Evolutionary conservation across 352 stramenopile genomes (phyloP).

Genomic region (Pythium scleroteichum): DNA sequence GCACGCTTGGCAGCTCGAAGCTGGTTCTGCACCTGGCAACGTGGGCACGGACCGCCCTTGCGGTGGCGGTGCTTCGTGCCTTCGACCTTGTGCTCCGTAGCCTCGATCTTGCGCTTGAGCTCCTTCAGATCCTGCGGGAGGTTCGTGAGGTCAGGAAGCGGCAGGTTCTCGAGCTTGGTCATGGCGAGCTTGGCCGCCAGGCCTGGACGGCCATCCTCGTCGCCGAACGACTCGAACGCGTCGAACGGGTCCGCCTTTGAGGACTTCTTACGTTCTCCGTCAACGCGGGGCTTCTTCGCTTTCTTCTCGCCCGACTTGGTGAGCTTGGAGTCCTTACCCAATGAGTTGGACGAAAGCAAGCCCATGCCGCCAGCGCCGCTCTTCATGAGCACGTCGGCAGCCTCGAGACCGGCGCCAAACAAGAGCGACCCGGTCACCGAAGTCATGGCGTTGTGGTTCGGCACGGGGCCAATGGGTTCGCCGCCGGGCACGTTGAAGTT

Average conservation of each 20-base stretch:
- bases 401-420: constrained; percentile 19
- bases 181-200: constrained; percentile 20
- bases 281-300: constrained; percentile 22
- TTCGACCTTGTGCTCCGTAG: constrained; percentile 83
- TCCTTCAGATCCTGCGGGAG: constrained; percentile 79
- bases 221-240: constrained; percentile 21
- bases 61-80: constrained; percentile 86
- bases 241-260: constrained; percentile 18
- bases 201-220: constrained; percentile 15
- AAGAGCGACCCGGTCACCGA: constrained; percentile 13
- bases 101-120: constrained; percentile 85
- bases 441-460: constrained; percentile 4
- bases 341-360: constrained; percentile 2
- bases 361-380: constrained; percentile 3
- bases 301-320: constrained; percentile 27
- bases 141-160: constrained; percentile 72
- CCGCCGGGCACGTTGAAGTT: constrained; percentile 73
- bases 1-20: constrained; percentile 74
- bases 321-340: constrained; percentile 15
- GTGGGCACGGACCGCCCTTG: constrained; percentile 78
- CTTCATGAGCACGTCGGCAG: constrained; percentile 15
- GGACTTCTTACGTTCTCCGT: constrained; percentile 20
- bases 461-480: constrained; percentile 25
- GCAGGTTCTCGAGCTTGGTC: constrained; percentile 54
- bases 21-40: constrained; percentile 84